Percentiles rank a stretch among this genome's conserved stretches.
phyloP scores from a whole-genome alignment of 2,329 filamentous ascomycete species.

The Aspergillus awamori region DNA sequence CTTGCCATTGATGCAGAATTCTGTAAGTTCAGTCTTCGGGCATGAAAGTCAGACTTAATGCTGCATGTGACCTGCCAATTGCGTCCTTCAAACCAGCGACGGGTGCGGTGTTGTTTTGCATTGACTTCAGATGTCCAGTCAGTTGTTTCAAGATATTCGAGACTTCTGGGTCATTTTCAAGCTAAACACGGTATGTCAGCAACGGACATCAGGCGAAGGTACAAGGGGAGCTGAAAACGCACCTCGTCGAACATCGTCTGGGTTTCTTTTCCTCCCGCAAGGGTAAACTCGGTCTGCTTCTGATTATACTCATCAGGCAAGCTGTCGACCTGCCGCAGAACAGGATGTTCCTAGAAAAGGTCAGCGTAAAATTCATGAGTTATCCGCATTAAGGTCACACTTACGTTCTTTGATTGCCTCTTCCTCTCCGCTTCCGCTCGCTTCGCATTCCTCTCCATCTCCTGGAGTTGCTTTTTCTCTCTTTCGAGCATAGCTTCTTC shows the following conservation, averaged over 20 bases:
- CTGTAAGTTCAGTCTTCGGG: slow-evolving; percentile 34
- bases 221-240: slow-evolving; percentile 10
- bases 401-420: slow-evolving; percentile 46
- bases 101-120: slow-evolving; percentile 46
- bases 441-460: slow-evolving; percentile 49
- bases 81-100: slow-evolving; percentile 42
- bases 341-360: slow-evolving; percentile 43
- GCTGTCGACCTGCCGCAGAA: slow-evolving; percentile 41
- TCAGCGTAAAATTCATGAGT: slow-evolving; percentile 16
- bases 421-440: slow-evolving; percentile 42
- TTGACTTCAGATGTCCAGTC: slow-evolving; percentile 48
- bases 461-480: slow-evolving; percentile 44
- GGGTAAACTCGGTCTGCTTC: slow-evolving; percentile 30
- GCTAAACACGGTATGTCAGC: slow-evolving; percentile 29
- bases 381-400: neutral
- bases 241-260: slow-evolving; percentile 39
- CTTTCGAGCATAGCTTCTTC: slow-evolving; percentile 46
- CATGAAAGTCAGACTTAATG: slow-evolving; percentile 34
- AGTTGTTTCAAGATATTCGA: slow-evolving; percentile 43
- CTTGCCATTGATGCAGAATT: neutral
- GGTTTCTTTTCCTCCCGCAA: slow-evolving; percentile 29
- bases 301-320: slow-evolving; percentile 18
- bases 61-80: slow-evolving; percentile 41
- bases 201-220: neutral
- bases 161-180: slow-evolving; percentile 43